These are phyloP conservation scores for Tympanopsis confertula DNA, from an alignment of 2,329 filamentous ascomycete genomes.

Conservation along the genomic window DNA sequence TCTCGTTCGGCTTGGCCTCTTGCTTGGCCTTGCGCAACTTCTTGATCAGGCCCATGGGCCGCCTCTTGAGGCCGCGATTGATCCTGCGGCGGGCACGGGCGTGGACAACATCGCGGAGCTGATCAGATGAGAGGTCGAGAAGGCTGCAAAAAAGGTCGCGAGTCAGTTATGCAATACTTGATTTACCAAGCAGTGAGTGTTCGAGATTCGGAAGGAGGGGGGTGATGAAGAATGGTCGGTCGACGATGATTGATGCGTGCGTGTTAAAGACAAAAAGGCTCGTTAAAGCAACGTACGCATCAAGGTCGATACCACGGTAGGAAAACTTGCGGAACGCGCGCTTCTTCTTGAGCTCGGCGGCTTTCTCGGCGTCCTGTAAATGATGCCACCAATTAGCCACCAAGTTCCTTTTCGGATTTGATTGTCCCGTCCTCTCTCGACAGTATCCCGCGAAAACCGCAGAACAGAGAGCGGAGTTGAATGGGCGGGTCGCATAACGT, in stretches of 20 bases:
- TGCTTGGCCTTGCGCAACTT: conserved; percentile 72
- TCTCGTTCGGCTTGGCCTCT: conserved; percentile 68
- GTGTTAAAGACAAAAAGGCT: neutral
- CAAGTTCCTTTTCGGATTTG: neutral
- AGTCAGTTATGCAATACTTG: conserved; percentile 17
- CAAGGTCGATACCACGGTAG: conserved; percentile 70
- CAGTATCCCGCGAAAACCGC: neutral
- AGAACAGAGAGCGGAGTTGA: too few relatives aligned
- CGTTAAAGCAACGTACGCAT: conserved; percentile 47
- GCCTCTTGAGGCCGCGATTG: conserved; percentile 74
- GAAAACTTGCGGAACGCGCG: conserved; percentile 75
- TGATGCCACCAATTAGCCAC: conserved; percentile 10
- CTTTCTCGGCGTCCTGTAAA: conserved; percentile 58
- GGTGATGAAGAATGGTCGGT: too few relatives aligned
- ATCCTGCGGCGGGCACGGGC: conserved; percentile 67
- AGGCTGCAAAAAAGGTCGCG: conserved; percentile 41
- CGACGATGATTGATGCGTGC: neutral
- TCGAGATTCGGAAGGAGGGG: too few relatives aligned
- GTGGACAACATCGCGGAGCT: conserved; percentile 71
- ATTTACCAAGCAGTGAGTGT: conserved; percentile 6
- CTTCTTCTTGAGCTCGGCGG: conserved; percentile 71
- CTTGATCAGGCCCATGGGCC: conserved; percentile 76
- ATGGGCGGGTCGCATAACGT: conserved; percentile 24
- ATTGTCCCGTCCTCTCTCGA: neutral
- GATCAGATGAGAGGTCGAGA: conserved; percentile 67